Conservation (phyloP, 441 rosid genomes). For the Euphorbia schlechtendalii region DNA sequence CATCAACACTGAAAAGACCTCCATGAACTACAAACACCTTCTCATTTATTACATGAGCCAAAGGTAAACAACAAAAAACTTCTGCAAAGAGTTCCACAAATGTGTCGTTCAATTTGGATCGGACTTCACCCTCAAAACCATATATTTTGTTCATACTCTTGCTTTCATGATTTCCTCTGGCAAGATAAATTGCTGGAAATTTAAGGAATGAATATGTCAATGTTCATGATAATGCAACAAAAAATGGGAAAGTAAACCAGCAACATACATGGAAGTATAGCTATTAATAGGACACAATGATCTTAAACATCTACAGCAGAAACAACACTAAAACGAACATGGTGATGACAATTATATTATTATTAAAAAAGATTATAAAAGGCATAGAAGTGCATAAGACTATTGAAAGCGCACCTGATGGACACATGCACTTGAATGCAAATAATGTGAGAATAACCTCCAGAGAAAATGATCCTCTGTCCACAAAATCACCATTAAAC, state of each 20-base stretch:
- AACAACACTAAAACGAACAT: not conserved
- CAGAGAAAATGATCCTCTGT: constrained; percentile 94
- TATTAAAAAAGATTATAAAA: not conserved
- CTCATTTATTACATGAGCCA: constrained; percentile 78
- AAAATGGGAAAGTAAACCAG: not conserved
- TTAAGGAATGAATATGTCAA: not conserved
- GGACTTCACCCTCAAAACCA: constrained; percentile 98
- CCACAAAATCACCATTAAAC: constrained; percentile 97
- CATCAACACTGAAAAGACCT: constrained; percentile 94
- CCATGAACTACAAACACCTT: constrained; percentile 94
- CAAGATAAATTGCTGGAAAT: constrained; percentile 72
- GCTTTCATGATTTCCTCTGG: constrained; percentile 99
- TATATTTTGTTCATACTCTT: constrained; percentile 99
- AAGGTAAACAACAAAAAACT: constrained; percentile 89
- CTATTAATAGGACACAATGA: not conserved
- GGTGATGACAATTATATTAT: not conserved
- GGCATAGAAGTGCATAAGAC: no score
- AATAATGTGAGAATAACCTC: constrained; percentile 92
- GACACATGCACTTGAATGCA: constrained; percentile 92
- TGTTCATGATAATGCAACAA: constrained; percentile 1
- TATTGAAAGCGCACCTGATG: constrained; percentile 51
- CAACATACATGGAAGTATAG: not conserved
- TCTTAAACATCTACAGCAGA: not conserved
- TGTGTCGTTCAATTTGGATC: constrained; percentile 84
- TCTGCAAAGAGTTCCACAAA: constrained; percentile 97